These are phyloP conservation scores for Polyplosphaeria fusca DNA, from an alignment of 495 filamentous ascomycete genomes.

Conservation along the genomic window DNA sequence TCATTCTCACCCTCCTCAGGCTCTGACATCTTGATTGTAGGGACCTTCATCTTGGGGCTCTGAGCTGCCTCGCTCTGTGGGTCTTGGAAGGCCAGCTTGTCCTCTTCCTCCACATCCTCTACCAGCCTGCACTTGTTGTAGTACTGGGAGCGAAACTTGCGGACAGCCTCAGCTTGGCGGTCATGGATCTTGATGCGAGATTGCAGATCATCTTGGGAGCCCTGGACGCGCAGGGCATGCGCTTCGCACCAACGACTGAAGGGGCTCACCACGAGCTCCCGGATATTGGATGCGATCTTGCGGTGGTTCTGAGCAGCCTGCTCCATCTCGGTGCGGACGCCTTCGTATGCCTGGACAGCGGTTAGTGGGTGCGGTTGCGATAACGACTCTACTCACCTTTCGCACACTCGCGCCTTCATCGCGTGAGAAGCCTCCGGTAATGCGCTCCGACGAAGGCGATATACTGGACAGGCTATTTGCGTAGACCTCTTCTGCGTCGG, in stretches of 20 bases:
- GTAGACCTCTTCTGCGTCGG: conserved; percentile 91
- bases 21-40: conserved; percentile 52
- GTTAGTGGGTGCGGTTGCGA: conserved; percentile 5
- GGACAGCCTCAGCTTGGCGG: conserved; percentile 82
- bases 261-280: conserved; percentile 88
- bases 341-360: conserved; percentile 80
- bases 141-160: conserved; percentile 90
- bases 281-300: conserved; percentile 93
- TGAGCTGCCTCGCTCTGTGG: conserved; percentile 56
- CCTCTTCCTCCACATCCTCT: conserved; percentile 96
- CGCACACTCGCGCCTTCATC: conserved; percentile 95
- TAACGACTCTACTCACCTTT: conserved; percentile 60
- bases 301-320: conserved; percentile 85
- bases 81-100: conserved; percentile 93
- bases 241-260: conserved; percentile 94
- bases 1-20: conserved; percentile 61
- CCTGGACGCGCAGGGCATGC: conserved; percentile 84
- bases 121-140: conserved; percentile 98
- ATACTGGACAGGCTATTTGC: conserved; percentile 78
- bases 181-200: conserved; percentile 84
- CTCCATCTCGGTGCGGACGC: conserved; percentile 90
- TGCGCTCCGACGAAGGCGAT: conserved; percentile 73
- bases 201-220: conserved; percentile 92
- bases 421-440: conserved; percentile 79
- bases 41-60: conserved; percentile 58